Conservation (phyloP, 2,329 filamentous ascomycete genomes). For the Aspergillus sp. region DNA sequence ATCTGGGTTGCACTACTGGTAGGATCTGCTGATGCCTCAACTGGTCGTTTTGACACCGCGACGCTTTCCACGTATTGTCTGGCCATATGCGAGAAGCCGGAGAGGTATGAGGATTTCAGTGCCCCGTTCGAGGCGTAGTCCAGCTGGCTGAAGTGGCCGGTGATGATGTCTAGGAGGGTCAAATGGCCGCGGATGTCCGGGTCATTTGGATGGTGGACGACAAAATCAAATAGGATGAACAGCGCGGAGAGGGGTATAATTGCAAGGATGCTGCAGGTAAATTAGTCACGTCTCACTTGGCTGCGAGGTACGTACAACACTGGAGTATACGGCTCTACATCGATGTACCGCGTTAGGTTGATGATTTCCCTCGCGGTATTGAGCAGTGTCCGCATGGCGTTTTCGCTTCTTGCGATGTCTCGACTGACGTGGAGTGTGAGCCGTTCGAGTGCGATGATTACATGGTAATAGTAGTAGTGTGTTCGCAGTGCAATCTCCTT, state of each 20-base stretch:
- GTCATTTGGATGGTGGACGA: slow-evolving; percentile 39
- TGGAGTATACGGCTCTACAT: slow-evolving; percentile 26
- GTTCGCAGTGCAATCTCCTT: slow-evolving; percentile 26
- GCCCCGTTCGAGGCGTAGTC: slow-evolving; percentile 39
- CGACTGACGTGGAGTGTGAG: slow-evolving; percentile 26
- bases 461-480: slow-evolving; percentile 32
- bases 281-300: no score
- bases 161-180: slow-evolving; percentile 42
- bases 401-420: background rate
- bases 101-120: slow-evolving; percentile 38
- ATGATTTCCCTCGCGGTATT: slow-evolving; percentile 31
- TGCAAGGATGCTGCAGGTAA: slow-evolving; percentile 25
- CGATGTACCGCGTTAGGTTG: slow-evolving; percentile 19
- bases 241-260: slow-evolving; percentile 39
- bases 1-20: no score
- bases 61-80: slow-evolving; percentile 28
- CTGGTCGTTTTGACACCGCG: no score
- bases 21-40: no score
- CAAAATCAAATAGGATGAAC: slow-evolving; percentile 45
- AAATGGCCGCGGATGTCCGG: slow-evolving; percentile 39
- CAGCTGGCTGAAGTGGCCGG: slow-evolving; percentile 45
- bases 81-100: slow-evolving; percentile 45
- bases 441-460: slow-evolving; percentile 33
- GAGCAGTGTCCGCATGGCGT: slow-evolving; percentile 28
- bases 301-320: slow-evolving; percentile 29